Evolutionary conservation across 2,329 filamentous ascomycete genomes (phyloP).

Genomic region (Endothia cerciana): DNA sequence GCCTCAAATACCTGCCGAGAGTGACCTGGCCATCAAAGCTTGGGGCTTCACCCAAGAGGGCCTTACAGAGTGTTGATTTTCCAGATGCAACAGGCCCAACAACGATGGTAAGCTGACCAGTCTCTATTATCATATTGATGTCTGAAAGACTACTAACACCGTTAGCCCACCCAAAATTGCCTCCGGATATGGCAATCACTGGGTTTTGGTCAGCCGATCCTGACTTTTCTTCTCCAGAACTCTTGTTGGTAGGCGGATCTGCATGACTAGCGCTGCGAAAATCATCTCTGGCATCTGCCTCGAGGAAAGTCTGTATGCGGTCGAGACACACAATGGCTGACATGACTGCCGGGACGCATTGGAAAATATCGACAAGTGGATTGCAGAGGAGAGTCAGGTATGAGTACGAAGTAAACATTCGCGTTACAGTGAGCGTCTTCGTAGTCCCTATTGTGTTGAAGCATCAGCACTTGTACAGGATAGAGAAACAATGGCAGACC

Average conservation of each 20-base stretch:
- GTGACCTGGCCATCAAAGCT: slow-evolving; percentile 3
- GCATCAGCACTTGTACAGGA: neutral
- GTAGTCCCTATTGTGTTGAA: neutral
- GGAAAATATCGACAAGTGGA: slow-evolving; percentile 40
- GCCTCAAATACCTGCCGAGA: neutral
- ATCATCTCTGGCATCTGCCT: slow-evolving; percentile 35
- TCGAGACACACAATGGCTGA: slow-evolving; percentile 39
- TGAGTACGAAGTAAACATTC: slow-evolving; percentile 40
- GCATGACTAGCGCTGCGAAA: slow-evolving; percentile 30
- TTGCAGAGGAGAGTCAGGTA: slow-evolving; percentile 41
- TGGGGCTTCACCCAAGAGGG: slow-evolving; percentile 29
- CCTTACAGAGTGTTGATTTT: slow-evolving; percentile 29
- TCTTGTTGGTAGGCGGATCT: neutral
- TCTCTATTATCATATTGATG: slow-evolving; percentile 40
- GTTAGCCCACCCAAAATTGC: slow-evolving; percentile 41
- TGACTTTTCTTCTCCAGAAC: neutral
- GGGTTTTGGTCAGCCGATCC: too few relatives aligned
- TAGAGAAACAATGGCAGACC: slow-evolving; percentile 13
- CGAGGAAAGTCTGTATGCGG: slow-evolving; percentile 45
- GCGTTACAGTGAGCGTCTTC: slow-evolving; percentile 27
- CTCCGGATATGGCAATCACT: slow-evolving; percentile 26
- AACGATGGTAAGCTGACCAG: slow-evolving; percentile 14
- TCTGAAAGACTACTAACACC: slow-evolving; percentile 35
- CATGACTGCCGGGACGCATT: slow-evolving; percentile 39
- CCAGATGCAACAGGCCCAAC: slow-evolving; percentile 30